Conservation (phyloP, 116 monocot species). For the Dioscorea cayenensis region DNA sequence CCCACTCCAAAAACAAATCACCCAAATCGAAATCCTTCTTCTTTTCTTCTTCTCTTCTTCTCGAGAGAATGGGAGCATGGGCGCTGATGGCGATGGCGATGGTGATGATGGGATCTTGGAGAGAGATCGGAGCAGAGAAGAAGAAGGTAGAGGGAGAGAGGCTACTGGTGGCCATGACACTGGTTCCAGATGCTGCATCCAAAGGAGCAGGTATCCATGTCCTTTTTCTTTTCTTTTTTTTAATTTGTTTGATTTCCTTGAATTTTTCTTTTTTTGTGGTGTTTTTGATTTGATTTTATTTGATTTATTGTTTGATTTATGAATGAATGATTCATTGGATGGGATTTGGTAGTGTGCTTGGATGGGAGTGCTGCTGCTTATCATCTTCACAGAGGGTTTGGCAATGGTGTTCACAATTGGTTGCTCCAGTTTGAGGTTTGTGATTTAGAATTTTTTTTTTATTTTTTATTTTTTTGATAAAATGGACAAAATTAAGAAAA, state of each 20-base stretch:
- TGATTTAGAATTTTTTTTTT: too few species aligned
- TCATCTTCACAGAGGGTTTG: slow-evolving; percentile 46
- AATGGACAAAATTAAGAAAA: too few species aligned
- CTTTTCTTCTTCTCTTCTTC: too few species aligned
- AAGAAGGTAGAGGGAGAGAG: background rate
- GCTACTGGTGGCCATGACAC: background rate
- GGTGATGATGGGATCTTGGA: background rate
- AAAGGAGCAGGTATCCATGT: background rate
- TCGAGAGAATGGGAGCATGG: too few species aligned
- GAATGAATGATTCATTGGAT: too few species aligned
- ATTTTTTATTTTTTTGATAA: too few species aligned
- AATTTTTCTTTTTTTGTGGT: too few species aligned
- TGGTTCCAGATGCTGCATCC: background rate
- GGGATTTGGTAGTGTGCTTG: slow-evolving; percentile 47
- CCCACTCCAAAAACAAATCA: too few species aligned
- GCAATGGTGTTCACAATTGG: slow-evolving; percentile 51
- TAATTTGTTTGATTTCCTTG: too few species aligned
- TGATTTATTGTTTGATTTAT: too few species aligned
- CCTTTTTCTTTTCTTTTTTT: background rate
- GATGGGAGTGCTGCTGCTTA: slow-evolving; percentile 76
- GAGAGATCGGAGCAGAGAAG: background rate
- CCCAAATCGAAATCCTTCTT: too few species aligned
- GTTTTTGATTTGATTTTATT: too few species aligned
- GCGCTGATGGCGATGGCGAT: background rate
- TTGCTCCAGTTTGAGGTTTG: slow-evolving; percentile 67